Percentiles rank a stretch among this genome's conserved stretches.
These are phyloP conservation scores for Mucor circinelloides DNA, from an alignment of 371 early-diverging fungal genomes.

Conservation along the genomic window DNA sequence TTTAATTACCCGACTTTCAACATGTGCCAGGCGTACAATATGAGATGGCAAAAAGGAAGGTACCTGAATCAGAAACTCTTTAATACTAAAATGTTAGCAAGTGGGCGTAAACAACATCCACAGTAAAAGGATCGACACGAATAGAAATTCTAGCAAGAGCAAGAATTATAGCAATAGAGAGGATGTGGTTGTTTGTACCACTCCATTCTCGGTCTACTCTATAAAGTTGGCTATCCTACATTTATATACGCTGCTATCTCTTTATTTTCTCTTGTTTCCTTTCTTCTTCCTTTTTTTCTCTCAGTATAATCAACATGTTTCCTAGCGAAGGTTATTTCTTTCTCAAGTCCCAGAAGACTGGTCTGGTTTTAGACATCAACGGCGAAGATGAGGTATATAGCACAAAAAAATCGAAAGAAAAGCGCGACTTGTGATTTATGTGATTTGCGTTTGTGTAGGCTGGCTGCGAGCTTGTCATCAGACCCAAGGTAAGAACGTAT, in stretches of 20 bases:
- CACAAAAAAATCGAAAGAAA: neutral
- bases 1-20: neutral
- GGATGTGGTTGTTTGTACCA: constrained; percentile 11
- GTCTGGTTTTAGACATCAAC: constrained; percentile 3
- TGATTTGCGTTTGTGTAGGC: constrained; percentile 6
- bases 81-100: neutral
- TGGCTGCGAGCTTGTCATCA: constrained; percentile 8
- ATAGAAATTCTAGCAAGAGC: neutral
- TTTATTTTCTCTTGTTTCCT: neutral
- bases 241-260: neutral
- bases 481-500: constrained; percentile 6
- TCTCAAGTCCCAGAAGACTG: constrained; percentile 8
- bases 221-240: neutral
- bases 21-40: neutral
- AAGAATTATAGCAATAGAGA: neutral
- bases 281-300: constrained; percentile 1
- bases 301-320: constrained; percentile 9
- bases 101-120: neutral
- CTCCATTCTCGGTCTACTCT: neutral
- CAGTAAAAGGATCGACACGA: neutral
- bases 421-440: neutral
- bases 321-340: constrained; percentile 12
- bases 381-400: constrained; percentile 1
- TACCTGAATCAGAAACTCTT: too few relatives aligned
- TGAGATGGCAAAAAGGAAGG: too few relatives aligned